phyloP scores from a whole-genome alignment of 2,329 filamentous ascomycete species.

The Cyclaneusma minus region DNA sequence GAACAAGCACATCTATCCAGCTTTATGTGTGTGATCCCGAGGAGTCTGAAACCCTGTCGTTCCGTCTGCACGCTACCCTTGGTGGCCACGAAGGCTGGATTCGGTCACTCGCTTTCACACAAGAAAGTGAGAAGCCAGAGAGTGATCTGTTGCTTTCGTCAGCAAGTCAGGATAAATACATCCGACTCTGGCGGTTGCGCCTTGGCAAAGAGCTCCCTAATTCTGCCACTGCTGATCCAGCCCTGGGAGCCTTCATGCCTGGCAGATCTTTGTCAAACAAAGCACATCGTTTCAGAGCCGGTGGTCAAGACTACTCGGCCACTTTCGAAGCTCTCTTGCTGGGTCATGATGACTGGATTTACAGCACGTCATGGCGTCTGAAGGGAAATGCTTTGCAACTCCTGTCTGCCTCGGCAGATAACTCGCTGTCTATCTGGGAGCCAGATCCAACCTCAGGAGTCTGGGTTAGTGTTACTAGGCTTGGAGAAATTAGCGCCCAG shows the following conservation, averaged over 20 bases:
- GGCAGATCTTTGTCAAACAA: constrained; percentile 79
- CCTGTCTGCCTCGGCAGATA: constrained; percentile 85
- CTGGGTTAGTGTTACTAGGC: constrained; percentile 72
- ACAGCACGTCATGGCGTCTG: constrained; percentile 44
- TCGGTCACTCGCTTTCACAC: constrained; percentile 64
- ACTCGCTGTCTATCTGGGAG: constrained; percentile 88
- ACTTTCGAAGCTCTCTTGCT: constrained; percentile 90
- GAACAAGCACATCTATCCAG: constrained; percentile 71
- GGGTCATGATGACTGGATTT: constrained; percentile 97
- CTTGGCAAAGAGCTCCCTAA: constrained; percentile 49
- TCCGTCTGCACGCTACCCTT: constrained; percentile 61
- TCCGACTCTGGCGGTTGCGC: constrained; percentile 81
- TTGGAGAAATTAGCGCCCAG: constrained; percentile 86
- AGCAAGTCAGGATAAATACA: constrained; percentile 94
- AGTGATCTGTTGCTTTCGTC: constrained; percentile 75
- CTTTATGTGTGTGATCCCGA: constrained; percentile 47
- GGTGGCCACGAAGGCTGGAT: constrained; percentile 93
- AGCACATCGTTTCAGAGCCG: constrained; percentile 57
- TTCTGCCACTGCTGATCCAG: constrained; percentile 38
- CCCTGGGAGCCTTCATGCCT: constrained; percentile 39
- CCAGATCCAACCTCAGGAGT: constrained; percentile 71
- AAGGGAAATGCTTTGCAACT: constrained; percentile 42
- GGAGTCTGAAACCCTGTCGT: constrained; percentile 26
- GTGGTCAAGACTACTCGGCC: constrained; percentile 50
- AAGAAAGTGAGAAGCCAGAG: constrained; percentile 34